Evolutionary conservation across 495 filamentous ascomycete species (phyloP), one percentile per base, ranked within the genome.

Genomic region (Tuber indicum): DNA sequence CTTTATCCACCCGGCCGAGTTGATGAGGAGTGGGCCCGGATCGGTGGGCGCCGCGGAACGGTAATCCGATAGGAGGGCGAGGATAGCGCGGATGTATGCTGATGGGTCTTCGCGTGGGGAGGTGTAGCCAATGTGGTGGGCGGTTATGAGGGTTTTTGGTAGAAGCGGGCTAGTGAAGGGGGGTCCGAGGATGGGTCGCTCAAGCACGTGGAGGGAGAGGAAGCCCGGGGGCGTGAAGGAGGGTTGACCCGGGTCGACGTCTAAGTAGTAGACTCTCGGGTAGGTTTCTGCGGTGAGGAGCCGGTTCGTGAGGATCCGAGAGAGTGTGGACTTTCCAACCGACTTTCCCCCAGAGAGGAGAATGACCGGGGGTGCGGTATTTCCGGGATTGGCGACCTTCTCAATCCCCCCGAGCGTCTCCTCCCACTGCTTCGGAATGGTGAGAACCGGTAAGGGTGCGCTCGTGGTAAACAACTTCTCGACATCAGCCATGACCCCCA

Each of bases 251-350:
- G 91, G 89, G 74, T 93, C 91, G 1, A 92, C 84, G 74, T 93
- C 91, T 3, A 93, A 86, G 79, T 90, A 90, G 73, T 86, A 87
- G 26, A 90, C 85, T 66, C 26, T 32, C n/a, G 10, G 58, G 26
- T 72, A 74, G 42, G 70, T 45, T 23, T 44, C 46, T 1, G 26
- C 9, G 58, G 88, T 88, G 71, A 92, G 84, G 44, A 91, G 85
- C 71, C 86, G 85, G 78, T 93, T 93, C 17, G 87, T 79, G 6
- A 92, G 82, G 52, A 88, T 85, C 46, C 90, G 89, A 75, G 88
- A 87, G 75, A 92, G 91, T 0, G 90, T 92, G 16, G 91, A 92
- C 84, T 92, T 92, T 44, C 91, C 91, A 36, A 89, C 88, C 0
- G 85, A 87, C 78, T 92, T 91, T 16, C 90, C 87, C 39, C 91